These are phyloP conservation scores for Inonotus hispidus DNA, from an alignment of 1,284 basidiomycete genomes.

Conservation along the genomic window DNA sequence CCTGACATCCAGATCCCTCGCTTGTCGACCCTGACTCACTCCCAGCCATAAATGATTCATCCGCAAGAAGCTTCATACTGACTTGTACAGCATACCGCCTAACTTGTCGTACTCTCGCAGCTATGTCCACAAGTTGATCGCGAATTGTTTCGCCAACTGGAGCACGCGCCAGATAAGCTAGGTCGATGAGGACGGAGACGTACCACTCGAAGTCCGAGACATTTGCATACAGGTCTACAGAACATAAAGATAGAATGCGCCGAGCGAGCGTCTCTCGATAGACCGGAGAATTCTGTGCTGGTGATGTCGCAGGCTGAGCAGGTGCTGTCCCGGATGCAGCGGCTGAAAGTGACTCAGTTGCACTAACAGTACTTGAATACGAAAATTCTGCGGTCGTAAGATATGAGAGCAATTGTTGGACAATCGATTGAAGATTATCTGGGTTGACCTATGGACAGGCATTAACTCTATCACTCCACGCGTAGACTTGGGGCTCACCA, in stretches of 20 bases:
- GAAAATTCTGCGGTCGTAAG: constrained; percentile 62
- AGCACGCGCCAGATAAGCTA: constrained; percentile 80
- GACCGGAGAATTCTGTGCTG: constrained; percentile 60
- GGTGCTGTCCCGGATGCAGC: constrained; percentile 37
- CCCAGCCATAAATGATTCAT: constrained; percentile 58
- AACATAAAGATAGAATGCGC: constrained; percentile 78
- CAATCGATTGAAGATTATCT: constrained; percentile 82
- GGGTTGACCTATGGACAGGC: constrained; percentile 60
- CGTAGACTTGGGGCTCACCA: constrained; percentile 50
- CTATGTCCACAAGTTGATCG: constrained; percentile 84
- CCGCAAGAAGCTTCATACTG: constrained; percentile 74
- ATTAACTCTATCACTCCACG: constrained; percentile 13
- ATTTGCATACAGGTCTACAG: constrained; percentile 79
- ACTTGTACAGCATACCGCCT: constrained; percentile 76
- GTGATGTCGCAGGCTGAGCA: constrained; percentile 30
- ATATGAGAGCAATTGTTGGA: constrained; percentile 83
- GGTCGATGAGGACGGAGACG: constrained; percentile 85
- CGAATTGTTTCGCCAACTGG: constrained; percentile 71
- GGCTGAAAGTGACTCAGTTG: constrained; percentile 48
- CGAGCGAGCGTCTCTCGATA: constrained; percentile 82
- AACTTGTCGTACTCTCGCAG: constrained; percentile 73
- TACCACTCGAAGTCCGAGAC: constrained; percentile 97
- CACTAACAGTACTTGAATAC: constrained; percentile 46
- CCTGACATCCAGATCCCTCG: constrained; percentile 62
- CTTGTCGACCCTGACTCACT: constrained; percentile 39